Percentiles rank a stretch among this genome's conserved stretches.
Conservation (phyloP, 371 early-diverging fungal genomes). For the Mucor lusitanicus region DNA sequence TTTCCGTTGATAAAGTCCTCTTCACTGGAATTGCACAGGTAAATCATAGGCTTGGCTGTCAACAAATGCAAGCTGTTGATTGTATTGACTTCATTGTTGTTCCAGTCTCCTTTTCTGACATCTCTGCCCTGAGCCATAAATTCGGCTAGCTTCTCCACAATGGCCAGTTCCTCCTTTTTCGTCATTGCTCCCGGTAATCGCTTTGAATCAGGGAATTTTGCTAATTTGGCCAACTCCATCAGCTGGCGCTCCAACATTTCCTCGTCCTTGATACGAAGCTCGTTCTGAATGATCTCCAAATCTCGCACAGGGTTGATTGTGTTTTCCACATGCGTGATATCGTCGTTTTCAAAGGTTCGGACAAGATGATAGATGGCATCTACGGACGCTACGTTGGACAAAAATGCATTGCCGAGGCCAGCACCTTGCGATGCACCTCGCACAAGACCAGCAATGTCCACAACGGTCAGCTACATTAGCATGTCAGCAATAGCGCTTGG, state of each 20-base stretch:
- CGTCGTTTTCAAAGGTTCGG: conserved; percentile 82
- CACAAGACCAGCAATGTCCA: conserved; percentile 97
- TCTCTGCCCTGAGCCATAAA: conserved; percentile 44
- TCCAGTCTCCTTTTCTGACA: conserved; percentile 50
- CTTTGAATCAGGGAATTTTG: conserved; percentile 64
- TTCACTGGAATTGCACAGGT: conserved; percentile 86
- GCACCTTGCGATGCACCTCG: conserved; percentile 82
- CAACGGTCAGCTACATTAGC: conserved; percentile 65
- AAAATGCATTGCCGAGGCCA: conserved; percentile 92
- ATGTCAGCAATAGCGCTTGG: not conserved
- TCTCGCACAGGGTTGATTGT: conserved; percentile 89
- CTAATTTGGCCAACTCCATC: conserved; percentile 46
- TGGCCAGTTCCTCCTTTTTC: conserved; percentile 81
- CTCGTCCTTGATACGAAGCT: conserved; percentile 89
- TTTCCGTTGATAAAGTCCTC: conserved; percentile 65
- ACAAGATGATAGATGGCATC: conserved; percentile 95
- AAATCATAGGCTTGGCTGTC: conserved; percentile 93
- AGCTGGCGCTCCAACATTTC: conserved; percentile 65
- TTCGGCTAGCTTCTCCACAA: conserved; percentile 50
- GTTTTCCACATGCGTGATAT: conserved; percentile 91
- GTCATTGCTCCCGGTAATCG: conserved; percentile 48
- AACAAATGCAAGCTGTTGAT: conserved; percentile 85
- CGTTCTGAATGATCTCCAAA: conserved; percentile 86
- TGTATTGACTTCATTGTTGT: conserved; percentile 55
- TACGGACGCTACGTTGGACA: conserved; percentile 87